Evolutionary conservation across 257 asterid genomes (phyloP), one percentile per base, ranked within the genome.

Genomic region (Salvia hispanica): DNA sequence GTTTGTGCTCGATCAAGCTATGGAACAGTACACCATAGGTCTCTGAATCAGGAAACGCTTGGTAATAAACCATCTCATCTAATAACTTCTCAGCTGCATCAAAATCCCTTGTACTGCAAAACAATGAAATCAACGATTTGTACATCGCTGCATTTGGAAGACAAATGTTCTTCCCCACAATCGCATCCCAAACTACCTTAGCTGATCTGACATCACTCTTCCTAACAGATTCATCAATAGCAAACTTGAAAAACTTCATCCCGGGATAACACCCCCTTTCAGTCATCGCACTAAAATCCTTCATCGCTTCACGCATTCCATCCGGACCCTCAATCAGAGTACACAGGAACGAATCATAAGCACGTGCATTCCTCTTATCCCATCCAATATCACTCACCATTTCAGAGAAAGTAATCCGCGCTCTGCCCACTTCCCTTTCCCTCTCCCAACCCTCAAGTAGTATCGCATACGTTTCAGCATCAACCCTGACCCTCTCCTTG

Each of bases 401-500:
- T 11, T 84, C 87, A 0, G 80, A 66, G 63, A 80, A 85, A 14
- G 84, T 82, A 18, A 72, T 62, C 79, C 72, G 80, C 3, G 91
- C 87, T 55, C 77, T 51, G 47, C 9, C 55, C 57, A 74, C 87
- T 57, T 77, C 76, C 25, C 82, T 73, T 53, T 77, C 87, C 0
- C 72, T 88, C 75, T 84, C 95, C 76, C 84, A 82, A 6, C 95
- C 95, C 74, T 88, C 90, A 16, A 88, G 81, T 76, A 88, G 77
- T 74, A 88, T 79, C 6, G 82, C 79, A 66, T 82, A 88, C 0
- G 90, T 70, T 62, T 85, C 95, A 3, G 71, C 79, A 21, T 82
- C 83, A 9, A 74, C 67, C 70, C 81, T 78, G 53, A 82, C 58
- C 73, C 57, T 77, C 57, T 58, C 76, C 81, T 82, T 88, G 10